phyloP scores from a whole-genome alignment of 768 basidiomycete species.

The Tylopilus vinaceipallidus region DNA sequence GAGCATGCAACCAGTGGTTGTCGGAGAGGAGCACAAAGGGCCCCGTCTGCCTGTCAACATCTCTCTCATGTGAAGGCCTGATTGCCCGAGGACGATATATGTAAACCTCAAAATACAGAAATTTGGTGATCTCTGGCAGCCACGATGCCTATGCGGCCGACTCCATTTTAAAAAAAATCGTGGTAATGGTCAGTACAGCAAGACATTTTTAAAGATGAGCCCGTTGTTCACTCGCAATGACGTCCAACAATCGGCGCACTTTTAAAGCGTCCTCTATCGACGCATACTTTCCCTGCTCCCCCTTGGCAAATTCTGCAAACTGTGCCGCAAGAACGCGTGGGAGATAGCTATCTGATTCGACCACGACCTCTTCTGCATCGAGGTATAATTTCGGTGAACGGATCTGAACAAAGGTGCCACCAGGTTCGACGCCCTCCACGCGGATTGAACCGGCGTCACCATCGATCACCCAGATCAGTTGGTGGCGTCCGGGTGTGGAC shows the following conservation, averaged over 20 bases:
- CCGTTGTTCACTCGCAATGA: not conserved
- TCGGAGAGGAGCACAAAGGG: conserved; percentile 2
- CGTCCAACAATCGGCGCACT: conserved; percentile 1
- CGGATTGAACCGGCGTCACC: conserved; percentile 11
- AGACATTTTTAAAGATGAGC: not conserved
- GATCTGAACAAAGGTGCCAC: not conserved
- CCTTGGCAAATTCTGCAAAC: conserved; percentile 10
- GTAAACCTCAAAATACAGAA: too few relatives aligned
- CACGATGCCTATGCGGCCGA: too few relatives aligned
- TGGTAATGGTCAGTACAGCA: too few relatives aligned
- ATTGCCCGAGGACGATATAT: not conserved
- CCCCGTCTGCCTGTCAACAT: conserved; percentile 2
- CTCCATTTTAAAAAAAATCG: too few relatives aligned
- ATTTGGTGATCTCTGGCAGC: too few relatives aligned
- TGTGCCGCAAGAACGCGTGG: not conserved
- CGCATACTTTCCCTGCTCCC: conserved; percentile 4
- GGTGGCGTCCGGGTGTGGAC: conserved; percentile 8
- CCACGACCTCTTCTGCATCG: conserved; percentile 3
- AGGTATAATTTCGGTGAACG: conserved; percentile 7
- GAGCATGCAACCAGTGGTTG: conserved; percentile 9
- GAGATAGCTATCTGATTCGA: conserved; percentile 1
- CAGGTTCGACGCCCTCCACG: not conserved
- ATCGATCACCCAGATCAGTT: conserved; percentile 9
- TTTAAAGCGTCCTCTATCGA: conserved; percentile 12
- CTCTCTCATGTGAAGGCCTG: not conserved